Base-by-base conservation (phyloP, 768 basidiomycete genomes). In the Chlorophyllum brunneum region DNA sequence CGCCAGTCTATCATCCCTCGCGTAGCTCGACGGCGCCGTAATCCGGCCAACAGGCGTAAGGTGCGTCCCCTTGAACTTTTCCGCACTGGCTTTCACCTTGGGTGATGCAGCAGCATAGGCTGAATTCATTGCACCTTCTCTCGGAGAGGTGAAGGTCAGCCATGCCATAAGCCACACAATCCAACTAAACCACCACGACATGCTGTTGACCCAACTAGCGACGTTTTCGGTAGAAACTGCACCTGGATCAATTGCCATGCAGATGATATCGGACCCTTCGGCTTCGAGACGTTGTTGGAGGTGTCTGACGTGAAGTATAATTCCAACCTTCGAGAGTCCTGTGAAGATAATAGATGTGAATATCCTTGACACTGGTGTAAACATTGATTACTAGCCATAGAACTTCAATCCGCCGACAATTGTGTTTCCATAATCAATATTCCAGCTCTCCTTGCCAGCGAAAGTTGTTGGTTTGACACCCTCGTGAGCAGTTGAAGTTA, bases 231-330 rank as follows among this genome's bases (percentile, higher is more conserved):
- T 74, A 20, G 60, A 52, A 2, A 77, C 70, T 1, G 56, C 49
- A 1, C 78, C 78, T 0, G 78, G 78, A 55, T 77, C 70, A 1
- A 78, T 42, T 0, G 72, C 55, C 15, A 78, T 63, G 22, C 61
- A 67, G 2, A 68, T 70, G 43, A 77, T 73, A 8, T 67, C 66
- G 0, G 67, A 58, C 13, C 61, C 64, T 31, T 64, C 60, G 0
- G 58, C 60, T 38, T 75, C 69, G 24, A 85, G 63, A 18, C 61
- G 74, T 29, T 66, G 67, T 51, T 85, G 81, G 15, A 85, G 64
- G 55, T 77, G 70, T 39, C 30, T 31, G n/a, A 16, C 23, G 9
- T 33, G 31, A 37, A 37, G 36, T 4, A 37, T 6, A n/a, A 15
- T 37, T 11, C 7, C 10, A 10, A 40, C 26, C 23, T 24, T 42